phyloP scores from a whole-genome alignment of 1,139 yeast genomes.

The Zygoascus meyerae region DNA sequence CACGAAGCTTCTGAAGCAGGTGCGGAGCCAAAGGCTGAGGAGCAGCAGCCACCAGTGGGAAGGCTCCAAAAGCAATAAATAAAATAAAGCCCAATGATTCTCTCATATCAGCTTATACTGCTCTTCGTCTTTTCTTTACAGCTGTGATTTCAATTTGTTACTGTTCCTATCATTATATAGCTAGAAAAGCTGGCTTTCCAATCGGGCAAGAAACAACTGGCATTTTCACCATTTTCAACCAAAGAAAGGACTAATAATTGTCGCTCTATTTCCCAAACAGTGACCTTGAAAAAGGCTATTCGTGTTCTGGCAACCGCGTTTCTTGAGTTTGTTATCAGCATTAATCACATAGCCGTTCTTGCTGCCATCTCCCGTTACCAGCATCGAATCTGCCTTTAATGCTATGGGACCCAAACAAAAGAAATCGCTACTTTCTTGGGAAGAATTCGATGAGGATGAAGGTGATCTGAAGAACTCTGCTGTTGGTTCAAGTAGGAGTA shows the following conservation, averaged over 20 bases:
- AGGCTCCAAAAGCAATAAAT: conserved; percentile 2
- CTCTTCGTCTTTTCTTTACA: too few relatives aligned
- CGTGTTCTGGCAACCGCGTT: too few relatives aligned
- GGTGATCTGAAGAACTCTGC: too few relatives aligned
- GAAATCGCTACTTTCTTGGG: conserved; percentile 3
- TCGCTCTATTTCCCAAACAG: too few relatives aligned
- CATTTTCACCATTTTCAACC: too few relatives aligned
- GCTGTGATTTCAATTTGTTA: too few relatives aligned
- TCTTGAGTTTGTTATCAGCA: too few relatives aligned
- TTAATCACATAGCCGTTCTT: too few relatives aligned
- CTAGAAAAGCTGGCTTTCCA: background rate
- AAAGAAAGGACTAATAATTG: too few relatives aligned
- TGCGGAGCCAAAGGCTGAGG: conserved; percentile 3
- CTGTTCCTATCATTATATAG: background rate
- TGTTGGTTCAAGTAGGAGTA: background rate
- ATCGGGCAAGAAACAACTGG: conserved; percentile 1
- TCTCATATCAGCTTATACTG: background rate
- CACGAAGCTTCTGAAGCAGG: background rate
- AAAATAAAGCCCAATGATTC: conserved; percentile 1
- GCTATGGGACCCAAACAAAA: background rate
- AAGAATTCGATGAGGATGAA: background rate
- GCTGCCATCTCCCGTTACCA: background rate
- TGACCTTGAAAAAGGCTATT: too few relatives aligned
- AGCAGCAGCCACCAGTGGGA: conserved; percentile 6
- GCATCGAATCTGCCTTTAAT: background rate